Evolutionary conservation across 2,329 filamentous ascomycete species (phyloP).

Genomic region (Ceratocystis ficicola): DNA sequence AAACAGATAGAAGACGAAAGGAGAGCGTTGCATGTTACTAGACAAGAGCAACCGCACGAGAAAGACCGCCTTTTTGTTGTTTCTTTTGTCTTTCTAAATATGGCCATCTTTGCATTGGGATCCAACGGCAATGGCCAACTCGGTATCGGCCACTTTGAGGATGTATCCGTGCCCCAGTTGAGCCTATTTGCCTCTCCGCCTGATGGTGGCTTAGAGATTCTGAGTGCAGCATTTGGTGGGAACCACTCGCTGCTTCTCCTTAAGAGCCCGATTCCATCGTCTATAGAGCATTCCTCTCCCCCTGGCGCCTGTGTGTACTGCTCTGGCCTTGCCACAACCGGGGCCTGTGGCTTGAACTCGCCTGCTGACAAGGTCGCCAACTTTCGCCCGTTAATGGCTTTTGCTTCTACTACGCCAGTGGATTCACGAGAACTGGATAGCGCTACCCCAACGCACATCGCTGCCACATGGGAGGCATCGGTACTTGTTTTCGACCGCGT

Average conservation of each 20-base stretch:
- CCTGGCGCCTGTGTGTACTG: conserved; percentile 41
- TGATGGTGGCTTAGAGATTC: conserved; percentile 27
- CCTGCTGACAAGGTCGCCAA: conserved; percentile 20
- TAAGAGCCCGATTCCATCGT: conserved; percentile 31
- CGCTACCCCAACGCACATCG: conserved; percentile 33
- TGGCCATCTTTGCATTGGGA: conserved; percentile 53
- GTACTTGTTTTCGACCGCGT: conserved; percentile 43
- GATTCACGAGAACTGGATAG: neutral
- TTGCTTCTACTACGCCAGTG: neutral
- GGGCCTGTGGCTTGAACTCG: conserved; percentile 40
- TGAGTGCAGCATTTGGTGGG: conserved; percentile 50
- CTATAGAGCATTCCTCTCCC: conserved; percentile 43
- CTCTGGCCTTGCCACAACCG: conserved; percentile 25
- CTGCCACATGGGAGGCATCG: conserved; percentile 70
- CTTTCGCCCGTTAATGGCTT: conserved; percentile 20
- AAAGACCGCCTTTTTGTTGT: neutral
- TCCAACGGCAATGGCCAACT: conserved; percentile 69
- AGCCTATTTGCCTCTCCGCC: conserved; percentile 42
- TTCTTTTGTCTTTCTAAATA: neutral
- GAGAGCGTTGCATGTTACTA: neutral
- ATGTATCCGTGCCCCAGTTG: conserved; percentile 53
- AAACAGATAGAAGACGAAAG: neutral
- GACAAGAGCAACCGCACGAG: neutral
- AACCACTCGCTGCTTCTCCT: conserved; percentile 74
- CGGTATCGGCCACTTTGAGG: conserved; percentile 57